Base-by-base conservation (phyloP, 768 basidiomycete genomes). In the Lactarius quietus region DNA sequence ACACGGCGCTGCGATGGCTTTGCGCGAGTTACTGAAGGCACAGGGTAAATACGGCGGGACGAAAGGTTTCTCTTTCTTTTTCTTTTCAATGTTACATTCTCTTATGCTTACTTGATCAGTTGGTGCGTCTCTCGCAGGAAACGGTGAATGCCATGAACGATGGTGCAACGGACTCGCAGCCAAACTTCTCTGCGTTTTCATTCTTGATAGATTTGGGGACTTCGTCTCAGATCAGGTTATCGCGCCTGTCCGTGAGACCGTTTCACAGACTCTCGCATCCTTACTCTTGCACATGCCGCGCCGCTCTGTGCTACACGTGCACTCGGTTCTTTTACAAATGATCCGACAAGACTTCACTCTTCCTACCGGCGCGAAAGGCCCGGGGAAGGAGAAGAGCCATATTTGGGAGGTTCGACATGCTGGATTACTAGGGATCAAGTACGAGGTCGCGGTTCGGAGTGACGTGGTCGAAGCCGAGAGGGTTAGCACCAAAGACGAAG, bases 361-460 rank as follows among this genome's bases (percentile, higher is more conserved):
- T 41, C 78, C 73, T 39, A 72, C 70, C 53, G 64, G 70, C 48
- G 72, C 75, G 59, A 76, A 74, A 53, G 39, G 43, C 7, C 57
- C 53, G 2, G 61, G 60, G 29, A 75, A 68, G 79, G 74, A 75
- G 35, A 84, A 65, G 74, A 76, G 73, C 61, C 92, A 95, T 75
- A 84, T 94, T 8, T 99, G 97, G 97, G 93, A 98, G 76, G 90
- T 99, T 57, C 84, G 96, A 61, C 97, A 99, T 79, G 95, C 97
- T n/a, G 97, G 97, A 33, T 78, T 99, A 65, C 83, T 98, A 10
- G 97, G 97, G 1, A 87, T 99, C 75, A 98, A 98, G 79, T 98
- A 98, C 74, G 93, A 98, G 75, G 95, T 98, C 41, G 97, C 96
- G 17, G 97, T 98, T 20, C 81, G 94, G 68, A 86, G 82, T 61